Base-by-base conservation (phyloP, 768 basidiomycete species). In the Trametes meyenii region DNA sequence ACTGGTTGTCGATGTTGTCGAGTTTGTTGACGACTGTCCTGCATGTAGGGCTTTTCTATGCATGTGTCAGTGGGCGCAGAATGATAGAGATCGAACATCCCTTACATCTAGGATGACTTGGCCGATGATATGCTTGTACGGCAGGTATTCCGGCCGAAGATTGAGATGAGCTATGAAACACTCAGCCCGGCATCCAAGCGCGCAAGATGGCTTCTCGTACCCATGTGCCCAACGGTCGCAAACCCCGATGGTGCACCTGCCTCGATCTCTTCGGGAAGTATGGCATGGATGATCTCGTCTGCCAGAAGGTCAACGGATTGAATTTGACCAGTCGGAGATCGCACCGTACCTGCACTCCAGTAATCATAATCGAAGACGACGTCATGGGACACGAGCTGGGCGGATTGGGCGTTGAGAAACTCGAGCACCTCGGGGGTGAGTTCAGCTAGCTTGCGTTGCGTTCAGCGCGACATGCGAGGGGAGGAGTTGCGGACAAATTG, bases 11-110 rank as follows among this genome's bases (percentile, higher is more conserved):
- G 55, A 98, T 98, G 40, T 75, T 85, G 66, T 96, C 85, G 38
- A 97, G 77, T 74, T 98, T 99, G 78, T 99, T 98, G 42, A 99
- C 95, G 2, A 98, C 94, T 0, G 96, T 98, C 67, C 81, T 82
- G 42, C 96, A 79, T 23, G 76, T 76, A 21, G 82, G 82, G 24
- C 94, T 95, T 92, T 99, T 98, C 95, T 97, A 65, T 10, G 44
- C 12, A 16, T 3, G 36, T 23, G 54, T 45, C 16, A 44, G 45
- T 26, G 17, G 17, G 7, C 16, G 8, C 17, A 6, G 16, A 24
- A 14, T 29, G 4, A 6, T 46, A 14, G 14, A 50, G 60, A 26
- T 13, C 46, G 12, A 33, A 40, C 16, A 23, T 1, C 24, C 75
- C 91, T 66, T 67, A 93, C 96, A 74, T 98, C 95, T 42, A 98